These are phyloP conservation scores for Bipolaris cookei DNA, from an alignment of 2,329 filamentous ascomycete genomes.

Conservation along the genomic window DNA sequence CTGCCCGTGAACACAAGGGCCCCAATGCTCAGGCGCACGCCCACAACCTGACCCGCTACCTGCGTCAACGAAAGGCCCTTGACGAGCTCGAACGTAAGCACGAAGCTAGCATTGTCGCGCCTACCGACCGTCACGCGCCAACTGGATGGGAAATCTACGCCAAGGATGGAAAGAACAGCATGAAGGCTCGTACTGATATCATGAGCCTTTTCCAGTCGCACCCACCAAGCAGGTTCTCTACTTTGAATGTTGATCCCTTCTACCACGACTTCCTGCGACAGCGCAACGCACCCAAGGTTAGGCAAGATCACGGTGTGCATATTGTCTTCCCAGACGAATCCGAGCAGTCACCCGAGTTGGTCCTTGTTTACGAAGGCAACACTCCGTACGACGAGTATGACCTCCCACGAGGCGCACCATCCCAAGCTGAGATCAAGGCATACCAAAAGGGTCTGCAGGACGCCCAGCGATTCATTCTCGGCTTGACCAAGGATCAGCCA, in stretches of 20 bases:
- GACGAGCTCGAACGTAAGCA: slow-evolving; percentile 80
- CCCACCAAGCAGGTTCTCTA: slow-evolving; percentile 73
- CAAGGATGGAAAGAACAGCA: slow-evolving; percentile 80
- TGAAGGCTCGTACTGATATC: slow-evolving; percentile 77
- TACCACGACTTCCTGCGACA: slow-evolving; percentile 75
- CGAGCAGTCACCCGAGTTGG: slow-evolving; percentile 66
- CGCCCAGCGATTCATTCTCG: slow-evolving; percentile 63
- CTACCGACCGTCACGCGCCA: slow-evolving; percentile 70
- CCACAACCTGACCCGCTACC: slow-evolving; percentile 84
- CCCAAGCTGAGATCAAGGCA: slow-evolving; percentile 59
- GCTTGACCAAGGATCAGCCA: slow-evolving; percentile 60
- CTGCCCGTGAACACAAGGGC: slow-evolving; percentile 79
- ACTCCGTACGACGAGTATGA: slow-evolving; percentile 59
- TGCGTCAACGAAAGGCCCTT: slow-evolving; percentile 81
- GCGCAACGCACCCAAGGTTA: slow-evolving; percentile 67
- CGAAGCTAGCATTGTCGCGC: slow-evolving; percentile 85
- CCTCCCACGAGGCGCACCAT: slow-evolving; percentile 63
- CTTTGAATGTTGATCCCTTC: slow-evolving; percentile 75
- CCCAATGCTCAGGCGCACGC: slow-evolving; percentile 79
- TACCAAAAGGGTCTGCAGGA: slow-evolving; percentile 65
- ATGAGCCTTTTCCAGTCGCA: slow-evolving; percentile 75
- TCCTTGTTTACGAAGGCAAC: slow-evolving; percentile 78
- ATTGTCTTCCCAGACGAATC: slow-evolving; percentile 70
- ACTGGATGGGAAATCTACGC: slow-evolving; percentile 89
- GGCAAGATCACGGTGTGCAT: slow-evolving; percentile 73